Base-by-base conservation (phyloP, 352 stramenopile genomes). In the Phytophthora macrochlamydospora region DNA sequence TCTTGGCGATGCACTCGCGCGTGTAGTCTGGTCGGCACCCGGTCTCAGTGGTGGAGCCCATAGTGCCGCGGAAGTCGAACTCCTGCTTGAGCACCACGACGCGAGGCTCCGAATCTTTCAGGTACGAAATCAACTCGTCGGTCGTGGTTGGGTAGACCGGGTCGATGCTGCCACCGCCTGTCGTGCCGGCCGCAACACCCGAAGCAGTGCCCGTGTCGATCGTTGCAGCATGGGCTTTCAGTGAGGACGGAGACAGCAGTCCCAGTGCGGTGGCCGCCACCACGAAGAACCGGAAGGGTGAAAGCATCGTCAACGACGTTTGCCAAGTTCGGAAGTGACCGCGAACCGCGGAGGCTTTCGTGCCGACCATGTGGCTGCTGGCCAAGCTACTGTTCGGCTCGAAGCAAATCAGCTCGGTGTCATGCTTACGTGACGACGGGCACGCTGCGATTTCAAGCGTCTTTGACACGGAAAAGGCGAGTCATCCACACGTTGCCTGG, bases 1-100 rank as follows among this genome's bases (percentile, higher is more conserved):
- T 76, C 56, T 71, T 66, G 61, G 53, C 61, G 48, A 78, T 66
- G 45, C 73, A 81, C 14, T 58, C 46, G 35, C 62, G 63, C 3
- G 46, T 67, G 63, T 67, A 76, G 44, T 74, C 53, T 12, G 71
- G 67, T 24, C 49, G 51, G 14, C 63, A 65, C 7, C 49, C 63
- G 13, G 37, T 62, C 43, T 67, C 63, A 18, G 56, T 67, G 12
- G 56, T 71, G 11, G 40, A 66, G 14, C 57, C 63, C 40, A 67
- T 62, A 11, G 62, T 62, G 24, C 57, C 57, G 5, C 24, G 28
- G 44, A 72, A 72, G 48, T 67, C 51, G 37, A 72, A 68, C 38
- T 71, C 38, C 37, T 58, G 35, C 18, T 58, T 48, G 35, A 58
- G 51, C 33, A 58, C 51, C 51, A 58, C 51, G 11, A 75, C 67